Percentiles rank a stretch among this genome's conserved stretches.
These are phyloP conservation scores for Teratosphaeria epicoccoides DNA, from an alignment of 2,329 filamentous ascomycete genomes.

Conservation along the genomic window DNA sequence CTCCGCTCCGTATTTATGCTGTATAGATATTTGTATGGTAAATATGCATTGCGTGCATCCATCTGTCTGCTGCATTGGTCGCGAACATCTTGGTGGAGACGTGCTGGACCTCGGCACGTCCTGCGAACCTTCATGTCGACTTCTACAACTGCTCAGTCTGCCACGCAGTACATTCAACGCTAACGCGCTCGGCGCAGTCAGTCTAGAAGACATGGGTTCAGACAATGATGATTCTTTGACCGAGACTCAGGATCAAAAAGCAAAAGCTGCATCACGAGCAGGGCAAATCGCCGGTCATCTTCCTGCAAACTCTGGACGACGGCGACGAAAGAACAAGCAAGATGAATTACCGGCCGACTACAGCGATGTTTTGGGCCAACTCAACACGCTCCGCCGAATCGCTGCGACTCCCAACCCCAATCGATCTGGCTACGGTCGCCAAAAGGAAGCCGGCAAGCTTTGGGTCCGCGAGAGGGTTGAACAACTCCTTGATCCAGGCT, in stretches of 20 bases:
- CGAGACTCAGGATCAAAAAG: not conserved
- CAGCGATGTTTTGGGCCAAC: constrained; percentile 49
- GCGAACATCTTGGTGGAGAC: not conserved
- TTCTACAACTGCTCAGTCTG: not conserved
- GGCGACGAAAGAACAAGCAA: constrained; percentile 26
- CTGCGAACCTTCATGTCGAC: not conserved
- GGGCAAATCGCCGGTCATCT: constrained; percentile 23
- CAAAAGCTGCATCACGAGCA: constrained; percentile 16
- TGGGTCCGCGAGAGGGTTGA: constrained; percentile 54
- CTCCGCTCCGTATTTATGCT: not conserved
- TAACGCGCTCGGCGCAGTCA: not conserved
- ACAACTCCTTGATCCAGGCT: constrained; percentile 45
- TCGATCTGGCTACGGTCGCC: constrained; percentile 49
- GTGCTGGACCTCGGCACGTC: not conserved
- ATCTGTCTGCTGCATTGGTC: not conserved
- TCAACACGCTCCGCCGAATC: constrained; percentile 41
- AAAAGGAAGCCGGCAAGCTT: constrained; percentile 53
- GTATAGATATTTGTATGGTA: not conserved
- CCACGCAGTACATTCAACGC: not conserved
- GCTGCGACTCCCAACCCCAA: constrained; percentile 45
- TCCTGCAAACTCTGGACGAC: constrained; percentile 19
- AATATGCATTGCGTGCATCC: not conserved
- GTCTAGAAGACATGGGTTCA: not conserved
- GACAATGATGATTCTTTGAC: not conserved
- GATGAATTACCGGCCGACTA: constrained; percentile 48